Base-by-base conservation (phyloP, 179 eudicot genomes). In the Carnegiea gigantea region DNA sequence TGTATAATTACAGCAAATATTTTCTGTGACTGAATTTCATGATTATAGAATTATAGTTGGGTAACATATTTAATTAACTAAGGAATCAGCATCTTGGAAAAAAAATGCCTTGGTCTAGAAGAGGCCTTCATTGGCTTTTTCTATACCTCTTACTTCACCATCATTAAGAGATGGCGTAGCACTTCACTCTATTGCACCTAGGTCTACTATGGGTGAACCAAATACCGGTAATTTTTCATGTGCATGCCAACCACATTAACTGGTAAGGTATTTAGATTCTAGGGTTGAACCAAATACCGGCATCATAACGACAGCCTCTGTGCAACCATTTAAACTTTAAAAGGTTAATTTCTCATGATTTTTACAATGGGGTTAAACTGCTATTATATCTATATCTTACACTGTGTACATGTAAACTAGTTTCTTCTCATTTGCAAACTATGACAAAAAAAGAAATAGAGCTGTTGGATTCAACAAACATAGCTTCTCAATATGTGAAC, bases 401-500 rank as follows among this genome's bases (percentile, higher is more conserved):
- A 62, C 26, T 21, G 24, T 62, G 30, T 67, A 67, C 26, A 28
- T 67, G 36, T 67, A 33, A 65, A 65, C 36, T 60, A 7, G 6
- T 60, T 60, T 64, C 33, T 40, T 43, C 0, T 76, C 78, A 76
- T 75, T 82, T 80, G 83, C 88, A 88, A 73, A 93, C 80, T 20
- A 33, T 33, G 36, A 33, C 36, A 33, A 33, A 33, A 33, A 33
- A 33, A 33, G 3, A 92, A 14, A 93, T 89, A 28, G 79, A 81
- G 98, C 95, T 77, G 82, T 88, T 9, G 91, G 83, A 70, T 86
- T 88, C 7, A 89, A 87, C 77, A 89, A 79, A 82, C 85, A 93
- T 21, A 93, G 84, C 30, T 28, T 28, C 30, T 28, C 95, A 81
- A 92, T 82, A 53, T 85, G 90, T 26, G 90, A 84, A 67, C 73